A percentile compares a stretch with the other conserved stretches of the same genome.
Evolutionary conservation across 2,329 filamentous ascomycete genomes (phyloP).

Genomic region (Berkeleyomyces rouxiae): DNA sequence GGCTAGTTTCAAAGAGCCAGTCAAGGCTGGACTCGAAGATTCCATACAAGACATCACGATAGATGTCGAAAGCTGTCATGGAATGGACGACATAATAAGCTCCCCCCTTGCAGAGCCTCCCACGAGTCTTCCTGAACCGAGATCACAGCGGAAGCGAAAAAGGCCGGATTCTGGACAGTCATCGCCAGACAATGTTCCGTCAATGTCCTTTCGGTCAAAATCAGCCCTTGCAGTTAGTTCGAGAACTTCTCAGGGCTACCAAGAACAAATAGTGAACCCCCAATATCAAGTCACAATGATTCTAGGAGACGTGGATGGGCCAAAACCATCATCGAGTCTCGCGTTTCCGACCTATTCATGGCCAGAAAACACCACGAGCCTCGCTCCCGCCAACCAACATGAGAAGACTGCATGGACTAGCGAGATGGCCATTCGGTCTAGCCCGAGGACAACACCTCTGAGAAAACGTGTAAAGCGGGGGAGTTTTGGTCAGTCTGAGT

Average conservation of each 20-base stretch:
- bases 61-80: neutral
- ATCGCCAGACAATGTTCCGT: neutral
- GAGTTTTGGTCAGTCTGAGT: neutral
- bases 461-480: neutral
- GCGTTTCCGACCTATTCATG: slow-evolving; percentile 1
- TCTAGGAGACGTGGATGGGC: neutral
- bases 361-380: neutral
- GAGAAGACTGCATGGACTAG: slow-evolving; percentile 3
- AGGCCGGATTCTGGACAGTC: neutral
- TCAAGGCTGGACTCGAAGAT: neutral
- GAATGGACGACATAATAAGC: slow-evolving; percentile 7
- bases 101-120: slow-evolving; percentile 11
- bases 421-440: slow-evolving; percentile 10
- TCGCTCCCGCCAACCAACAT: neutral
- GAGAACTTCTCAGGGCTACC: neutral
- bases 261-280: neutral
- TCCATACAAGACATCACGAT: neutral
- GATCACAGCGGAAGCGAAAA: slow-evolving; percentile 5
- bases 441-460: neutral
- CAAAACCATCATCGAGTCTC: neutral
- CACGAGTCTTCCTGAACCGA: neutral
- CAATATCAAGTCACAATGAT: neutral
- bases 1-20: neutral
- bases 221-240: too few relatives aligned
- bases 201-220: neutral